These are phyloP conservation scores for Sporothrix mexicana DNA, from an alignment of 2,329 filamentous ascomycete species.

Conservation along the genomic window DNA sequence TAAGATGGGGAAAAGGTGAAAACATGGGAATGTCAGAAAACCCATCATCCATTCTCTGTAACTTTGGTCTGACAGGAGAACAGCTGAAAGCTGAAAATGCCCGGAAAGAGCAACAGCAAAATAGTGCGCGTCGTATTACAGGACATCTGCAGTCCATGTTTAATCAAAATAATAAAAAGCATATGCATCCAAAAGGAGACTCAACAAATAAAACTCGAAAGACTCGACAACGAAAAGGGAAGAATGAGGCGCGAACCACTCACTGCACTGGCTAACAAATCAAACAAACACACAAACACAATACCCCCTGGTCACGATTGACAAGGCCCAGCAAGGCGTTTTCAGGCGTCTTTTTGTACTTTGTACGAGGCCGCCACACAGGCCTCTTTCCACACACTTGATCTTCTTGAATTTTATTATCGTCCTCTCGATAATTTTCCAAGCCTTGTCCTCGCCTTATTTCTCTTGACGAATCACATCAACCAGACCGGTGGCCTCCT, in stretches of 20 bases:
- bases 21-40: background rate
- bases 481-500: slow-evolving; percentile 19
- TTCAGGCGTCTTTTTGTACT: background rate
- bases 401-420: background rate
- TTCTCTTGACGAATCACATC: slow-evolving; percentile 27
- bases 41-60: no score
- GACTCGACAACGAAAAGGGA: background rate
- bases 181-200: slow-evolving; percentile 24
- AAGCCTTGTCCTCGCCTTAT: slow-evolving; percentile 25
- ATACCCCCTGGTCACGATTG: slow-evolving; percentile 11
- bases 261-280: background rate
- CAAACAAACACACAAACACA: background rate
- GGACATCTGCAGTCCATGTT: slow-evolving; percentile 3
- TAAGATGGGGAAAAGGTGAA: background rate
- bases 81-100: background rate
- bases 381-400: no score
- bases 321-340: slow-evolving; percentile 23
- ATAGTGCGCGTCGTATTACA: background rate
- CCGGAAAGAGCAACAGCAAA: background rate
- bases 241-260: background rate
- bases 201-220: background rate
- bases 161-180: slow-evolving; percentile 16
- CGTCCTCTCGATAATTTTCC: slow-evolving; percentile 12
- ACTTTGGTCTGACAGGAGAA: background rate
- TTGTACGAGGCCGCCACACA: slow-evolving; percentile 1